Evolutionary conservation across 1,284 basidiomycete species (phyloP).

Genomic region (Cutaneotrichosporon arboriforme): DNA sequence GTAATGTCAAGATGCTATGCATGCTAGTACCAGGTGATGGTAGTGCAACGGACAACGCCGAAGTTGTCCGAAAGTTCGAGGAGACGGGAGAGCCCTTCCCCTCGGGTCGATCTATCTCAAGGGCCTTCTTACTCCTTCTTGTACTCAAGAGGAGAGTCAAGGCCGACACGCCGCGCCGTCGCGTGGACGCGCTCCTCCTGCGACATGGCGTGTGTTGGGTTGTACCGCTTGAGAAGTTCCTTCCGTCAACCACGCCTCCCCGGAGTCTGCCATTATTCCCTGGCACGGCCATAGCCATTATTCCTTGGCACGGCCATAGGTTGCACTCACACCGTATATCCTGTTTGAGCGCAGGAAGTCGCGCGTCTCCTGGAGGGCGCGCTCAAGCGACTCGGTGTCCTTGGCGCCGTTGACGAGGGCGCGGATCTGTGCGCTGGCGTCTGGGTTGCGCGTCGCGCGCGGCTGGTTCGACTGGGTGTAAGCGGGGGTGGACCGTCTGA

Average conservation of each 20-base stretch:
- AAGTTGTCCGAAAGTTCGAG: no score
- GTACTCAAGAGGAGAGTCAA: constrained; percentile 51
- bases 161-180: constrained; percentile 77
- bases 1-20: no score
- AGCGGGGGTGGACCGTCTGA: not conserved
- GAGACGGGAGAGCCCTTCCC: no score
- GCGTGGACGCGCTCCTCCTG: constrained; percentile 71
- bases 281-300: not conserved
- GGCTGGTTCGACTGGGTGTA: constrained; percentile 49
- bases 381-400: constrained; percentile 28
- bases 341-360: constrained; percentile 68
- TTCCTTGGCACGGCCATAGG: not conserved
- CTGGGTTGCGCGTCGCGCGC: constrained; percentile 51
- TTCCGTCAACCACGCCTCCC: constrained; percentile 32
- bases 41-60: no score
- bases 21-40: no score
- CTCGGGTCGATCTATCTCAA: no score
- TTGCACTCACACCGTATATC: constrained; percentile 53
- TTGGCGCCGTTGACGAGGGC: constrained; percentile 50
- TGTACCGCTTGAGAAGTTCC: constrained; percentile 75
- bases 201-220: constrained; percentile 72
- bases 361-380: constrained; percentile 61
- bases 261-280: no score
- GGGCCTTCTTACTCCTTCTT: constrained; percentile 23
- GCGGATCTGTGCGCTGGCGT: constrained; percentile 56